phyloP scores from a whole-genome alignment of 805 yeast genomes.

The Saccharomycopsis fodiens region DNA sequence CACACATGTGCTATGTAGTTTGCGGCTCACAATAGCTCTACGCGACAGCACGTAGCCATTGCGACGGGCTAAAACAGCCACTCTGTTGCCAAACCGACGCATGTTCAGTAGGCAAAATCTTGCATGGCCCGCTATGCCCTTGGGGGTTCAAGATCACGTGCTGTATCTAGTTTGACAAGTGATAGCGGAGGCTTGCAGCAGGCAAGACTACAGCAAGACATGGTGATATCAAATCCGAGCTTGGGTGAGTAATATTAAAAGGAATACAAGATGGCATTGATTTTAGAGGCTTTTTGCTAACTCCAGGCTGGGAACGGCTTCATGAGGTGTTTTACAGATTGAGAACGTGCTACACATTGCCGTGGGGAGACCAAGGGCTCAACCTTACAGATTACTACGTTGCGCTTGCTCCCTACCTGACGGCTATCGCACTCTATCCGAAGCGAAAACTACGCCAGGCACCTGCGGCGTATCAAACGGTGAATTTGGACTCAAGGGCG shows the following conservation, averaged over 20 bases:
- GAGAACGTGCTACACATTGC: constrained; percentile 46
- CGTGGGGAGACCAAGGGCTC: constrained; percentile 37
- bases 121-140: background rate
- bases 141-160: no score
- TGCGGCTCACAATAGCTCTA: no score
- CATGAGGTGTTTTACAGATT: constrained; percentile 62
- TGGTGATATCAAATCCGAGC: constrained; percentile 17
- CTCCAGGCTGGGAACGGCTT: constrained; percentile 66
- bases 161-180: background rate
- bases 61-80: no score
- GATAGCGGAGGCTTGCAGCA: background rate
- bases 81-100: no score
- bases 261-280: background rate
- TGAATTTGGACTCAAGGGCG: background rate
- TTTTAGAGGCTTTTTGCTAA: background rate
- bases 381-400: constrained; percentile 37
- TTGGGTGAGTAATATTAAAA: constrained; percentile 3
- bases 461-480: constrained; percentile 3
- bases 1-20: no score
- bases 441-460: constrained; percentile 20
- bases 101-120: background rate
- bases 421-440: constrained; percentile 47
- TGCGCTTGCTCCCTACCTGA: constrained; percentile 43
- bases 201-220: background rate
- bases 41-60: no score